phyloP scores from a whole-genome alignment of 116 monocot genomes.

The Cymodocea nodosa region DNA sequence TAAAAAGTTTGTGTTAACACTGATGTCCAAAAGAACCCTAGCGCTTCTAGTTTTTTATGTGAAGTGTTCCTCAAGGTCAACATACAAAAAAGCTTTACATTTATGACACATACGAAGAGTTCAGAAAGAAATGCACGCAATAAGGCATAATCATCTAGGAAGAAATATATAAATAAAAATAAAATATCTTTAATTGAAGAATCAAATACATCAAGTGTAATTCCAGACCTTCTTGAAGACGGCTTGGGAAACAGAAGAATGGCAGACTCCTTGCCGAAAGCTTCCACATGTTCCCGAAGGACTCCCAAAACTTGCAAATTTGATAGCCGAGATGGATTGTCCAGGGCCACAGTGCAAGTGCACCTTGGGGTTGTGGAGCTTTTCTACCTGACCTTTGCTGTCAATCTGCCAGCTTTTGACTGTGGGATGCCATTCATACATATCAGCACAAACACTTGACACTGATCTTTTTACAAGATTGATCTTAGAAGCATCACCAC shows the following conservation, averaged over 20 bases:
- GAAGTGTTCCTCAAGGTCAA: too few species aligned
- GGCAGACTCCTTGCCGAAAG: slow-evolving; percentile 79
- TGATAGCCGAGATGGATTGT: slow-evolving; percentile 79
- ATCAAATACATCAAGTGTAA: background rate
- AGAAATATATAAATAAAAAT: background rate
- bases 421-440: slow-evolving; percentile 81
- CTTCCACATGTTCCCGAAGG: slow-evolving; percentile 86
- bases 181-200: too few species aligned
- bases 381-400: slow-evolving; percentile 46
- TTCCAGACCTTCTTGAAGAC: slow-evolving; percentile 61
- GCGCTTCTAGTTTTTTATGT: too few species aligned
- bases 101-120: too few species aligned
- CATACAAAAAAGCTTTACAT: too few species aligned
- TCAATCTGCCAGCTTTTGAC: slow-evolving; percentile 82
- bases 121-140: too few species aligned
- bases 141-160: too few species aligned
- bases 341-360: slow-evolving; percentile 74
- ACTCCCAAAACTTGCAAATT: slow-evolving; percentile 95
- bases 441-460: slow-evolving; percentile 68
- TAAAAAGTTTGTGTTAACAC: too few species aligned
- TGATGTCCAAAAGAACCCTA: too few species aligned
- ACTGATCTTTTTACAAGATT: slow-evolving; percentile 67
- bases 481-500: slow-evolving; percentile 77
- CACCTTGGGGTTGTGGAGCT: slow-evolving; percentile 42
- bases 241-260: slow-evolving; percentile 56